Percentiles rank a stretch among this genome's conserved stretches.
Evolutionary conservation across 257 asterid genomes (phyloP).

Genomic region (Gentiana straminea): DNA sequence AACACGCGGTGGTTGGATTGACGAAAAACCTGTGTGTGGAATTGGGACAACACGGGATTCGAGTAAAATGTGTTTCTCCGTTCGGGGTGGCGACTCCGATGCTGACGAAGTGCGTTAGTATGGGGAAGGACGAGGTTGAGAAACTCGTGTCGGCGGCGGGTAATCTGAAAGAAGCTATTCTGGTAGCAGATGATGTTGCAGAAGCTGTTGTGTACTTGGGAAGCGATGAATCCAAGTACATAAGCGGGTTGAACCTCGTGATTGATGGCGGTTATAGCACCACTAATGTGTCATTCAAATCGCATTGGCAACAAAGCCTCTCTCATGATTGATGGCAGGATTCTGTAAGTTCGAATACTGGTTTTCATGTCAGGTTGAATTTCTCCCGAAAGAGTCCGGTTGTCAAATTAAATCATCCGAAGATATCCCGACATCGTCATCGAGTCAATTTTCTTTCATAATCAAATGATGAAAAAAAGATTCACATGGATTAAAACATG

Average conservation of each 20-base stretch:
- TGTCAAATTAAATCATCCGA: no score
- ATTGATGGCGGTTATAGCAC: slow-evolving; percentile 17
- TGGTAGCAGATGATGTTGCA: slow-evolving; percentile 11
- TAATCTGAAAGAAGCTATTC: slow-evolving; percentile 6
- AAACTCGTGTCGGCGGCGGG: slow-evolving; percentile 1
- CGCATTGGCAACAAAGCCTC: no score
- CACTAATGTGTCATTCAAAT: no score
- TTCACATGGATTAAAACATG: no score
- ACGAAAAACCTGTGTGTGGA: slow-evolving; percentile 12
- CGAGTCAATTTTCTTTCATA: no score
- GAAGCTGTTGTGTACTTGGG: slow-evolving; percentile 19
- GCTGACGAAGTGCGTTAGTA: background rate
- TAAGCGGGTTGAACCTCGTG: slow-evolving; percentile 16
- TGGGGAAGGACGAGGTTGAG: slow-evolving; percentile 2
- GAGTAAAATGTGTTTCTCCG: slow-evolving; percentile 24
- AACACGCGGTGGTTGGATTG: slow-evolving; percentile 25
- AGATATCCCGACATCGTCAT: no score
- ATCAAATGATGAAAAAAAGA: no score
- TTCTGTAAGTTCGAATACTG: no score
- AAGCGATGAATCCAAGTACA: slow-evolving; percentile 14
- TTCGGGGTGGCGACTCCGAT: slow-evolving; percentile 9
- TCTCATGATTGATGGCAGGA: no score
- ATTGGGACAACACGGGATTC: slow-evolving; percentile 17
- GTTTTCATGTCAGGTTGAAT: no score
- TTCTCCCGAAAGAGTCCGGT: no score